phyloP scores from a whole-genome alignment of 208 protist species.

The Trypanosoma theileri region DNA sequence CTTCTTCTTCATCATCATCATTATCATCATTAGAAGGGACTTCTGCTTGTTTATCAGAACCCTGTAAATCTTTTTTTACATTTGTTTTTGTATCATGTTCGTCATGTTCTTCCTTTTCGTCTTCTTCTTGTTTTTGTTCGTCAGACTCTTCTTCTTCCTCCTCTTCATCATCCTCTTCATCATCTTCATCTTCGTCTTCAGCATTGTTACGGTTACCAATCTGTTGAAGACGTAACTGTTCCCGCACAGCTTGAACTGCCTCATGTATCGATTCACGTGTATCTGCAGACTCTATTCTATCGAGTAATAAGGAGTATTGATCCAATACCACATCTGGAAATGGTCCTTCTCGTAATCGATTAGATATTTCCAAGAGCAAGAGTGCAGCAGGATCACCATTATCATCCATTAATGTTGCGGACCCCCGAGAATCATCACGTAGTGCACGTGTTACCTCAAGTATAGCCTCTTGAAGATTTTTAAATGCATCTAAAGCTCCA shows the following conservation, averaged over 20 bases:
- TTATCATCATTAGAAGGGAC: no score
- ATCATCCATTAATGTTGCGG: conserved; percentile 5
- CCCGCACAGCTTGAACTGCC: conserved; percentile 43
- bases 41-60: not conserved
- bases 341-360: conserved; percentile 43
- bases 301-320: conserved; percentile 40
- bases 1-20: no score
- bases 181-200: conserved; percentile 7
- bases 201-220: conserved; percentile 16
- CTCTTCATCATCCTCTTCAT: conserved; percentile 22
- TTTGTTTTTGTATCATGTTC: conserved; percentile 25
- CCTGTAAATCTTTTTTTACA: not conserved
- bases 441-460: conserved; percentile 25
- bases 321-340: conserved; percentile 48
- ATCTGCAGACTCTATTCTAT: conserved; percentile 16
- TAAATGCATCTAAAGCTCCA: conserved; percentile 38
- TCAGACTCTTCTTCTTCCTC: conserved; percentile 25
- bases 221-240: conserved; percentile 58
- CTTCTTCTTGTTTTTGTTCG: not conserved
- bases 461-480: conserved; percentile 48
- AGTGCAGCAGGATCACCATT: conserved; percentile 24
- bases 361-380: conserved; percentile 52
- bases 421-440: conserved; percentile 15
- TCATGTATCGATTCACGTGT: conserved; percentile 27
- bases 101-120: conserved; percentile 29